Percentiles rank a stretch among this genome's conserved stretches.
These are phyloP conservation scores for Lentinula raphanica DNA, from an alignment of 768 basidiomycete species.

Conservation along the genomic window DNA sequence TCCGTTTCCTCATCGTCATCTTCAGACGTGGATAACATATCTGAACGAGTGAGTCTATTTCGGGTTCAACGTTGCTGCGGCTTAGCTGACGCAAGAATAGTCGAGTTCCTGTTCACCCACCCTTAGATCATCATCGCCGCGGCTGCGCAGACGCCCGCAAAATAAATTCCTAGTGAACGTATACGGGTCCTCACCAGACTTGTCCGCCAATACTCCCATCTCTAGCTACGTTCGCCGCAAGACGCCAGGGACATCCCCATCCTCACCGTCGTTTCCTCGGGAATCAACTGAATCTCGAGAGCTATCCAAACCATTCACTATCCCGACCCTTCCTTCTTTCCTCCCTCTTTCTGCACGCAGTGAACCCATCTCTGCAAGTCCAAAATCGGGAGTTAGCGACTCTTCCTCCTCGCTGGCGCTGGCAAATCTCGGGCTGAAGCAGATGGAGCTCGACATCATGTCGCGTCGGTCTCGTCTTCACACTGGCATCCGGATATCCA, in stretches of 20 bases:
- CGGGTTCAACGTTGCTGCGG: slow-evolving; percentile 1
- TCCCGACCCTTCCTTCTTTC: slow-evolving; percentile 61
- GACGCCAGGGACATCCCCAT: slow-evolving; percentile 70
- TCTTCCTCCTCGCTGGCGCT: slow-evolving; percentile 13
- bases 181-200: slow-evolving; percentile 45
- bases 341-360: slow-evolving; percentile 40
- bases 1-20: slow-evolving; percentile 35
- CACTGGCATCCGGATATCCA: slow-evolving; percentile 41
- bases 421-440: slow-evolving; percentile 13
- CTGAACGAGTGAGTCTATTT: slow-evolving; percentile 26
- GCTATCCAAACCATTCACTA: slow-evolving; percentile 46
- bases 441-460: slow-evolving; percentile 20
- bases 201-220: slow-evolving; percentile 67
- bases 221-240: slow-evolving; percentile 76
- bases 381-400: slow-evolving; percentile 29
- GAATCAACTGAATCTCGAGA: slow-evolving; percentile 32
- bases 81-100: slow-evolving; percentile 16
- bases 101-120: slow-evolving; percentile 34
- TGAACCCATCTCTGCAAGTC: slow-evolving; percentile 38
- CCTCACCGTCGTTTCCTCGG: slow-evolving; percentile 56
- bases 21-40: slow-evolving; percentile 16
- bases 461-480: slow-evolving; percentile 31
- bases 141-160: slow-evolving; percentile 35
- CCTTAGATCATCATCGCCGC: slow-evolving; percentile 33
- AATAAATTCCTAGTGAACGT: slow-evolving; percentile 44